Evolutionary conservation across 2,329 filamentous ascomycete species (phyloP).

Genomic region (Colletotrichum tofieldiae): DNA sequence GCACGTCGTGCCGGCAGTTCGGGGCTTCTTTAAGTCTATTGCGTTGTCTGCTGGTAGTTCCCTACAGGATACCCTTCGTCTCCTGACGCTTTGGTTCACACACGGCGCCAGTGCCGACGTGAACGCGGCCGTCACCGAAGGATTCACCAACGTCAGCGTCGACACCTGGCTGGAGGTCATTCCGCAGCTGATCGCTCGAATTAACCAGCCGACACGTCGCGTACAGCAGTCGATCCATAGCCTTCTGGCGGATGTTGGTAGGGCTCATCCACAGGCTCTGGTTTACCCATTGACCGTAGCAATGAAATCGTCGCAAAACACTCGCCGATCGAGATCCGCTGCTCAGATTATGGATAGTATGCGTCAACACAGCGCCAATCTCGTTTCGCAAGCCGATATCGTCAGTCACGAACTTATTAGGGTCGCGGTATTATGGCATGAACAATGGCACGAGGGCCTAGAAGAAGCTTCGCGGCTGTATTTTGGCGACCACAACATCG

Average conservation of each 20-base stretch:
- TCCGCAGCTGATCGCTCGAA: constrained; percentile 95
- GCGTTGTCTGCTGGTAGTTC: constrained; percentile 92
- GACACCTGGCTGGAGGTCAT: constrained; percentile 99
- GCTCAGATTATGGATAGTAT: constrained; percentile 98
- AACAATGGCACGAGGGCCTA: constrained; percentile 98
- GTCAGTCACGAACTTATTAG: constrained; percentile 98
- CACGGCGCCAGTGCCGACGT: constrained; percentile 93
- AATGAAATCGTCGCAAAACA: constrained; percentile 92
- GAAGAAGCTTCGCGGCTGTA: constrained; percentile 97
- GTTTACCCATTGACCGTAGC: constrained; percentile 98
- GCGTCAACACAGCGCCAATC: constrained; percentile 91
- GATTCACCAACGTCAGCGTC: constrained; percentile 91
- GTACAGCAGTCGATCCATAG: constrained; percentile 94
- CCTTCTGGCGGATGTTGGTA: constrained; percentile 91
- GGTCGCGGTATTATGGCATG: constrained; percentile 97
- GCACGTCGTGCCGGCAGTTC: constrained; percentile 94
- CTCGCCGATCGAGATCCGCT: constrained; percentile 88
- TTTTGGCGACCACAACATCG: constrained; percentile 97
- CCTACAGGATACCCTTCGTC: constrained; percentile 91
- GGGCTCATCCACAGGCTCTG: constrained; percentile 93
- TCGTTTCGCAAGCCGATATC: constrained; percentile 95
- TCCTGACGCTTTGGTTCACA: constrained; percentile 96
- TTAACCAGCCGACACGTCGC: constrained; percentile 93
- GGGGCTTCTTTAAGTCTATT: constrained; percentile 98
- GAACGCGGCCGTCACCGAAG: constrained; percentile 88